Conservation (phyloP, 306 rosid genomes). For the Pterocarpus macrocarpus region DNA sequence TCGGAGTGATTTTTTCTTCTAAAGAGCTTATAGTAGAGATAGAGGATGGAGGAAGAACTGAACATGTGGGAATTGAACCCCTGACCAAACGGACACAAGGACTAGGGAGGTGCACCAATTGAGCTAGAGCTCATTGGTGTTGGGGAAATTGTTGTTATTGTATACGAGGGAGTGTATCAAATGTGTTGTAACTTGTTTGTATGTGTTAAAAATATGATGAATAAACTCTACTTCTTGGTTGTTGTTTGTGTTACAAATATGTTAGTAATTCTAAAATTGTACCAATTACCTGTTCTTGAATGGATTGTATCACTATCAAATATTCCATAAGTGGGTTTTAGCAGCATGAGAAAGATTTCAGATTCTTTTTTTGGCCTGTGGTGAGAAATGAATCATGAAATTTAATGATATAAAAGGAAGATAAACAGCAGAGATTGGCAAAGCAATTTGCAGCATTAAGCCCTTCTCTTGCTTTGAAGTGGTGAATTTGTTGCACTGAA, state of each 20-base stretch:
- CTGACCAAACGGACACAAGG: too few relatives aligned
- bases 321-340: neutral
- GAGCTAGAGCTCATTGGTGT: neutral
- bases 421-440: neutral
- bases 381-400: neutral
- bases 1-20: too few relatives aligned
- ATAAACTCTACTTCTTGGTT: neutral
- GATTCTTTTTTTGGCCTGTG: neutral
- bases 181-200: neutral
- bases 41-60: too few relatives aligned
- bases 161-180: neutral
- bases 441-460: neutral
- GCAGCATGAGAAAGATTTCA: neutral
- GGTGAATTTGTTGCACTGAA: neutral
- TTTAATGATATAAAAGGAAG: neutral
- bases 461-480: neutral
- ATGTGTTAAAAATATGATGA: neutral
- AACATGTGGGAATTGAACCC: too few relatives aligned
- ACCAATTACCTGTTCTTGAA: neutral
- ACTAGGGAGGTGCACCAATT: too few relatives aligned
- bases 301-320: neutral
- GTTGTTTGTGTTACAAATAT: neutral
- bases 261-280: neutral
- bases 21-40: too few relatives aligned
- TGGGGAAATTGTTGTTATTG: neutral